These are phyloP conservation scores for Huntiella savannae DNA, from an alignment of 2,329 filamentous ascomycete genomes.

Conservation along the genomic window DNA sequence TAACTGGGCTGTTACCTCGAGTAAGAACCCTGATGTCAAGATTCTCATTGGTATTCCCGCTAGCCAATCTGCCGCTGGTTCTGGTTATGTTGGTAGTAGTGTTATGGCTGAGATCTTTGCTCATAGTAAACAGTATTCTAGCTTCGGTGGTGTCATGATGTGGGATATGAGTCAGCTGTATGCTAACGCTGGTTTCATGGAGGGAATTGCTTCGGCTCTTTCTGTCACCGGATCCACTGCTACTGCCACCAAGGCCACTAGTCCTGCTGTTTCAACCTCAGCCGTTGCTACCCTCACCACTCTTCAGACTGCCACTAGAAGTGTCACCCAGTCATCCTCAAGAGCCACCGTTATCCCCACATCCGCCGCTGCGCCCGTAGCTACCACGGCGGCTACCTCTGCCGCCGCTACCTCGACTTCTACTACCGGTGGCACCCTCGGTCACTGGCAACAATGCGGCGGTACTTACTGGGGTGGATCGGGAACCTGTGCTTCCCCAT, in stretches of 20 bases:
- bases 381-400: neutral
- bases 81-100: conserved; percentile 20
- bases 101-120: conserved; percentile 22
- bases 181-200: conserved; percentile 36
- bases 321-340: conserved; percentile 7
- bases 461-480: conserved; percentile 12
- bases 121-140: conserved; percentile 18
- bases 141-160: conserved; percentile 28
- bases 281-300: conserved; percentile 9
- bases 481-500: conserved; percentile 12
- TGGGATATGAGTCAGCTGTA: conserved; percentile 26
- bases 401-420: neutral
- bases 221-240: neutral
- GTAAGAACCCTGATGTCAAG: conserved; percentile 32
- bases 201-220: conserved; percentile 22
- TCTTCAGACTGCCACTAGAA: conserved; percentile 8
- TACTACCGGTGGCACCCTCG: conserved; percentile 2
- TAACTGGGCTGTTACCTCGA: conserved; percentile 38
- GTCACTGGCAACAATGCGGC: conserved; percentile 14
- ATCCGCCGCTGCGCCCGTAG: neutral
- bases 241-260: conserved; percentile 18
- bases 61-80: conserved; percentile 18
- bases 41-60: conserved; percentile 27
- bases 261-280: conserved; percentile 17
- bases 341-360: conserved; percentile 4